Base-by-base conservation (phyloP, 2,329 filamentous ascomycete genomes). In the Aphanocladium album region DNA sequence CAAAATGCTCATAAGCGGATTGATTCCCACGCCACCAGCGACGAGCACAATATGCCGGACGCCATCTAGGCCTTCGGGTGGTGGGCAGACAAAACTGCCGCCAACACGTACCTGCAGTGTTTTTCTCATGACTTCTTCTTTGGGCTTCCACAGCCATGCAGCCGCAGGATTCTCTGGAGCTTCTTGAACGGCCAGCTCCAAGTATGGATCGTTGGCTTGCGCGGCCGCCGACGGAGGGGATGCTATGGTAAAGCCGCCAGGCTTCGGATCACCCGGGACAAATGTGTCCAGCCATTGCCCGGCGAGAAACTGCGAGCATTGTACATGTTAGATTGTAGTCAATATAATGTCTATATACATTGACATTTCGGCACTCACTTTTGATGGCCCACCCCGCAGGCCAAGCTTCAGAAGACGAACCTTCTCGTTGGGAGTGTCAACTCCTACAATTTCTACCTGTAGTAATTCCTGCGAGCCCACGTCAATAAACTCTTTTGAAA, bases 261-360 rank as follows among this genome's bases (percentile, higher is more conserved):
- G 87, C 70, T 88, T 86, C 47, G 81, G 68, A 49, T 90, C 76
- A 41, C 77, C 79, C 1, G 92, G 91, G 57, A 91, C 83, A 71
- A 89, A 88, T 7, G 91, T 87, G 71, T 96, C 92, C 60, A 96
- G 81, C 90, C 91, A 96, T 79, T 96, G 92, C 58, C 92, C 92
- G 5, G 92, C 85, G 6, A 86, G 80, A 74, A 95, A 96, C 81
- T 89, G 14, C 9, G 8, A 7, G 12, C 25, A 5, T 14, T 3
- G 12, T 2, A 23, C 35, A 9, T 7, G 17, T 58, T 39, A 59
- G 35, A 8, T 6, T 27, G 11, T 16, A 6, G 25, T 9, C 37
- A n/a, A 14, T n/a, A 25, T 1, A 25, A 43, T 19, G 21, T 11
- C 23, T 6, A n/a, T 11, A 14, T 11, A 11, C 21, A 46, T 14